Conservation (phyloP, 768 basidiomycete genomes). For the Naganishia antarctica region DNA sequence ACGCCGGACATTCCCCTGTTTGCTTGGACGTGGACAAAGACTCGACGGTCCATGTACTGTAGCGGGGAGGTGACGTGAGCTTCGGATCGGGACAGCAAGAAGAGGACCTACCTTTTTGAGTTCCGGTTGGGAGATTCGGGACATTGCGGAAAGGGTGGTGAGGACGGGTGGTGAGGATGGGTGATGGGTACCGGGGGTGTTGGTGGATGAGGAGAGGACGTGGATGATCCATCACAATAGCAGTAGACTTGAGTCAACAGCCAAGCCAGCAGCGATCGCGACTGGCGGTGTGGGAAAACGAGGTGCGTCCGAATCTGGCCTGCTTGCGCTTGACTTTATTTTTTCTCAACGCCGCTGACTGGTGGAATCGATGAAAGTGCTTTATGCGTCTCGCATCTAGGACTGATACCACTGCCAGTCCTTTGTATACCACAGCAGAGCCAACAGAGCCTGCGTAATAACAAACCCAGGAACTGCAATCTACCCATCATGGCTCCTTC, state of each 20-base stretch:
- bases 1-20: slow-evolving; percentile 93
- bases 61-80: slow-evolving; percentile 10
- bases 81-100: slow-evolving; percentile 12
- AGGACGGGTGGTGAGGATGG: not conserved
- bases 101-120: slow-evolving; percentile 77
- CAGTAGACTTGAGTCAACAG: no score
- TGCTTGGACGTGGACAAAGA: slow-evolving; percentile 82
- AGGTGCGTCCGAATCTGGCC: not conserved
- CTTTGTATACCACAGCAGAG: not conserved
- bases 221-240: no score
- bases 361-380: not conserved
- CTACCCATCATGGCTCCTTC: slow-evolving; percentile 47
- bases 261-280: slow-evolving; percentile 1
- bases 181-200: no score
- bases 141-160: slow-evolving; percentile 24
- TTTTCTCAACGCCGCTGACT: slow-evolving; percentile 3
- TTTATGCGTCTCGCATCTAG: not conserved
- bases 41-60: slow-evolving; percentile 98
- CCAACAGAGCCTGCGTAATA: not conserved
- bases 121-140: slow-evolving; percentile 81
- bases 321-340: slow-evolving; percentile 3
- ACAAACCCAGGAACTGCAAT: not conserved
- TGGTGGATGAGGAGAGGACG: no score
- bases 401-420: not conserved
- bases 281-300: slow-evolving; percentile 1